These are phyloP conservation scores for Ophiostoma quercus DNA, from an alignment of 2,329 filamentous ascomycete genomes.

Conservation along the genomic window DNA sequence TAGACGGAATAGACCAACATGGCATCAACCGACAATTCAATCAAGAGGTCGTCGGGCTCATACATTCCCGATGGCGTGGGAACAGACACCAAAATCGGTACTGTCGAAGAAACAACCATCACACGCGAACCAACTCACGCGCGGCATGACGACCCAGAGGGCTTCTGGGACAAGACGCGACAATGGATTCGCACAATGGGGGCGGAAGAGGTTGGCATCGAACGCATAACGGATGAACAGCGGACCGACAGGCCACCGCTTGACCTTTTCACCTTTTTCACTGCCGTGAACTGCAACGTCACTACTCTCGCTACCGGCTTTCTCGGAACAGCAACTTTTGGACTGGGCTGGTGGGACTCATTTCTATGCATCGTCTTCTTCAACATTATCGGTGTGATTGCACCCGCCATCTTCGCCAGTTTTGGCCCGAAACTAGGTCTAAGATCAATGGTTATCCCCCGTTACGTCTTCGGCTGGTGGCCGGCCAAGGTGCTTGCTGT, in stretches of 20 bases:
- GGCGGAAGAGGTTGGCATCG: conserved; percentile 6
- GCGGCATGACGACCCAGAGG: not conserved
- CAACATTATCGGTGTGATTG: not conserved
- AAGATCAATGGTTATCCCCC: conserved; percentile 7
- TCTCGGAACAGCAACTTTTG: not conserved
- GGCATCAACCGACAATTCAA: not conserved
- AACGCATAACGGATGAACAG: conserved; percentile 11
- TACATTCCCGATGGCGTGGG: not conserved
- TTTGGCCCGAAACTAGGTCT: conserved; percentile 9
- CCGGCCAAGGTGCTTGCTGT: conserved; percentile 9
- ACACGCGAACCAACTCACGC: not conserved
- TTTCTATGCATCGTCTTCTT: conserved; percentile 10
- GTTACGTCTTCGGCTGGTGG: conserved; percentile 15
- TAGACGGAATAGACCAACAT: not conserved
- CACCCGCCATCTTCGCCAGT: not conserved
- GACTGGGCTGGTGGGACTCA: conserved; percentile 5
- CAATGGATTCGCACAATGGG: conserved; percentile 6
- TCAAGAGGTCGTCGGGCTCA: not conserved
- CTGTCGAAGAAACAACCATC: not conserved
- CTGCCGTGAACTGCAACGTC: conserved; percentile 8
- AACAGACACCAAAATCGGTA: not conserved
- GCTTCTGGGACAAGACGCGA: not conserved
- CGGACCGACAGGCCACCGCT: not conserved
- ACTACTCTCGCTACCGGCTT: conserved; percentile 6
- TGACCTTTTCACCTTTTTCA: not conserved